Evolutionary conservation across 1,284 basidiomycete genomes (phyloP), one percentile per base, ranked within the genome.

Genomic region (Irpex sp.): DNA sequence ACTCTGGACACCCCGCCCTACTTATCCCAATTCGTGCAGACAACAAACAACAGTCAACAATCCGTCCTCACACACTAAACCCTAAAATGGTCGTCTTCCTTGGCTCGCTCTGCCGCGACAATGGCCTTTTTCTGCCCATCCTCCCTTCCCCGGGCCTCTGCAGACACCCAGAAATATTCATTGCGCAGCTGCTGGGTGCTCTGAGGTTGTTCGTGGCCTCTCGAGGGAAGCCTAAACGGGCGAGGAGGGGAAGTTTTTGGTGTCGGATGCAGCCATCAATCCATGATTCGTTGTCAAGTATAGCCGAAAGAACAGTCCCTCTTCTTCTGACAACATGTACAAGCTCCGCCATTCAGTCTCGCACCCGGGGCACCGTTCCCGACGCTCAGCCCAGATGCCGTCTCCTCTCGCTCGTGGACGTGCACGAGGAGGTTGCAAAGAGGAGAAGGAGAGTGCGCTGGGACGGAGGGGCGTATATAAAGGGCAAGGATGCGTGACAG

Each of bases 1-100:
- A 63, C 67, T 65, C 67, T 65, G 65, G 65, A 69, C 69, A 64
- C 71, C 68, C 71, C 73, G 71, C 73, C 73, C 74, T 76, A 81
- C 81, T 82, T 82, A 82, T 81, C 78, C 78, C 72, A 81, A 80
- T 80, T 79, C 80, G 79, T 76, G 74, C 73, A 74, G 75, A 73
- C 77, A 68, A 74, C 76, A 76, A 77, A 76, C 76, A 77, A 75
- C 65, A 67, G 72, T 72, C 71, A 74, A 74, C 73, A 73, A 60
- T 43, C 17, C 54, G 26, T 60, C 36, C 59, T 60, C 58, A 57
- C 62, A 63, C 59, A 51, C 62, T 60, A 57, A 57, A 60, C 31
- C 69, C 57, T 58, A 31, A 58, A 54, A 50, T 57, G 57, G 61
- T 47, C 39, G 54, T 54, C 61, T 62, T 50, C 61, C 61, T 57